A percentile compares a stretch with the other conserved stretches of the same genome.
These are phyloP conservation scores for Cystobasidium onofrii DNA, from an alignment of 768 basidiomycete species.

Conservation along the genomic window DNA sequence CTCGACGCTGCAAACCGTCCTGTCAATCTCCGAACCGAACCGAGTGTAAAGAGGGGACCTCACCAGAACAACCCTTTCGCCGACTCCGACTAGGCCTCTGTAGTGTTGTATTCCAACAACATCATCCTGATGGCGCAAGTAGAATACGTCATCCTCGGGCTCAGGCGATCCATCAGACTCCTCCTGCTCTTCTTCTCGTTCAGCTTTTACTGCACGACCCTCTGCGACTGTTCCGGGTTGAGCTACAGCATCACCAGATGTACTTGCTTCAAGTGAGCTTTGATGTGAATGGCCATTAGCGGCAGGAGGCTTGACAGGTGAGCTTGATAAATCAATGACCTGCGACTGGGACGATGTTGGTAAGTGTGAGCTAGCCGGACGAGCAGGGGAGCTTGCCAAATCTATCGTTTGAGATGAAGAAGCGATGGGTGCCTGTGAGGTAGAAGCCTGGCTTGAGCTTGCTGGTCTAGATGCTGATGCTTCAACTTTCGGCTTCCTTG, in stretches of 20 bases:
- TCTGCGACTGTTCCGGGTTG: not conserved
- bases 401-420: conserved; percentile 3
- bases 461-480: not conserved
- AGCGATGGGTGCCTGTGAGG: not conserved
- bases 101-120: conserved; percentile 23
- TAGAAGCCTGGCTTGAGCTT: not conserved
- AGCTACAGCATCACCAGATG: not conserved
- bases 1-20: not conserved
- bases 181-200: conserved; percentile 14
- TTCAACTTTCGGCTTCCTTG: not conserved
- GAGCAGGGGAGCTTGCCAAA: not conserved
- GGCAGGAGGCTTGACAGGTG: not conserved
- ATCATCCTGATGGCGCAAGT: conserved; percentile 1
- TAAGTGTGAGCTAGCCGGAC: not conserved
- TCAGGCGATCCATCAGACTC: not conserved
- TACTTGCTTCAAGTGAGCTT: not conserved
- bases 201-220: not conserved
- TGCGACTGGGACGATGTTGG: not conserved
- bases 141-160: conserved; percentile 23
- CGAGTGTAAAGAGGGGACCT: not conserved
- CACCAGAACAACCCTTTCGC: conserved; percentile 11
- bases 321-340: not conserved
- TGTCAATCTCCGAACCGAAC: not conserved
- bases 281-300: not conserved
- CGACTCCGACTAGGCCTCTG: not conserved